A percentile compares a stretch with the other conserved stretches of the same genome.
These are phyloP conservation scores for Omphalotus olearius DNA, from an alignment of 1,284 basidiomycete species.

Conservation along the genomic window DNA sequence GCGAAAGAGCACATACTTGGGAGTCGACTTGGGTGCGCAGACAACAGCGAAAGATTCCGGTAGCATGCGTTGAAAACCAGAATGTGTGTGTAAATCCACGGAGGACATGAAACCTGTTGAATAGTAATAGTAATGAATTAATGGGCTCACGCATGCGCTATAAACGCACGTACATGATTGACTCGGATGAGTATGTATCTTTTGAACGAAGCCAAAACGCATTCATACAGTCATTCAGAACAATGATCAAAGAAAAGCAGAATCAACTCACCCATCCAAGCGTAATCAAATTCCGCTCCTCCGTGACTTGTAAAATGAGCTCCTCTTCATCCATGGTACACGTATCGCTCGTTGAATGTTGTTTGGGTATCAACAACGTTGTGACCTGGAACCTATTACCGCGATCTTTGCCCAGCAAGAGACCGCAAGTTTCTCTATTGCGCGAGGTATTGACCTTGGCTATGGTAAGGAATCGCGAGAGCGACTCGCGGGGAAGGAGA, in stretches of 20 bases:
- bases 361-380: constrained; percentile 77
- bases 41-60: constrained; percentile 91
- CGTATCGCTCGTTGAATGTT: constrained; percentile 81
- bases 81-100: constrained; percentile 86
- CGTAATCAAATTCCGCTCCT: constrained; percentile 72
- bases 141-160: background rate
- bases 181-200: constrained; percentile 92
- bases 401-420: constrained; percentile 48
- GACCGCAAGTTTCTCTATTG: constrained; percentile 46
- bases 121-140: background rate
- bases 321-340: constrained; percentile 89
- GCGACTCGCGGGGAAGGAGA: constrained; percentile 62
- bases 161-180: constrained; percentile 63
- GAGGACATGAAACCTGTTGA: constrained; percentile 79
- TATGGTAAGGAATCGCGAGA: constrained; percentile 70
- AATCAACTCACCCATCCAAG: constrained; percentile 76
- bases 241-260: background rate
- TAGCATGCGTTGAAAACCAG: constrained; percentile 81
- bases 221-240: background rate
- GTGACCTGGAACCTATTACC: constrained; percentile 67
- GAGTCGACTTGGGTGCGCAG: constrained; percentile 76
- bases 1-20: constrained; percentile 48
- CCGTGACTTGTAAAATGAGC: constrained; percentile 78
- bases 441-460: constrained; percentile 42
- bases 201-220: background rate